Evolutionary conservation across 805 yeast species (phyloP), one percentile per base, ranked within the genome.

Genomic region (Wickerhamomyces strasburgensis): DNA sequence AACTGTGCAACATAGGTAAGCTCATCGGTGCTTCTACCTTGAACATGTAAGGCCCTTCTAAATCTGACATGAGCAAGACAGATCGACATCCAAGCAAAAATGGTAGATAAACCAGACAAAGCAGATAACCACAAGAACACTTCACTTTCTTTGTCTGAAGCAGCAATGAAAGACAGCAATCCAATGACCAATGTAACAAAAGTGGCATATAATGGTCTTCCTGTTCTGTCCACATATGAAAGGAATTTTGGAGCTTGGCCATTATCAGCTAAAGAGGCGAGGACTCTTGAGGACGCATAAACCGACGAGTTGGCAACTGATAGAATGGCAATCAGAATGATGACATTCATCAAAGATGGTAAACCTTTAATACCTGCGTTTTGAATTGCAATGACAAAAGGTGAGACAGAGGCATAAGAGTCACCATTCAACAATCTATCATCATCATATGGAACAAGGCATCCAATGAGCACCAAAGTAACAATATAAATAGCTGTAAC

Each of bases 241-340:
- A 77, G 66, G 39, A 72, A 57, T 47, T 64, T 61, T 37, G 87
- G 86, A 34, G 80, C 74, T 52, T 70, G 70, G 9, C 84, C 83
- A 52, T 75, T 78, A 27, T 71, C 80, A 13, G 82, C 76, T 45
- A 82, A 61, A 7, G 84, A 73, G 17, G 74, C 70, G 46, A 82
- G 57, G 16, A 83, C 73, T 64, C 89, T 75, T 5, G 87, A 79
- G 43, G 79, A 69, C 5, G 79, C 84, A 47, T 72, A 82, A 7
- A 82, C 80, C n/a, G 82, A 70, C 6, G 86, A 73, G 52, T 82
- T 81, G 40, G 84, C 86, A 31, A 81, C 88, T 10, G 87, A 80
- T 33, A 80, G 55, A 17, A 79, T 80, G 5, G 88, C 73, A 37
- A 80, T 63, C 49, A 82, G 62, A 43, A 82, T 79, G 33, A 82